A percentile compares a stretch with the other conserved stretches of the same genome.
Evolutionary conservation across 2,329 filamentous ascomycete genomes (phyloP).

Genomic region (Botryotinia narcissicola): DNA sequence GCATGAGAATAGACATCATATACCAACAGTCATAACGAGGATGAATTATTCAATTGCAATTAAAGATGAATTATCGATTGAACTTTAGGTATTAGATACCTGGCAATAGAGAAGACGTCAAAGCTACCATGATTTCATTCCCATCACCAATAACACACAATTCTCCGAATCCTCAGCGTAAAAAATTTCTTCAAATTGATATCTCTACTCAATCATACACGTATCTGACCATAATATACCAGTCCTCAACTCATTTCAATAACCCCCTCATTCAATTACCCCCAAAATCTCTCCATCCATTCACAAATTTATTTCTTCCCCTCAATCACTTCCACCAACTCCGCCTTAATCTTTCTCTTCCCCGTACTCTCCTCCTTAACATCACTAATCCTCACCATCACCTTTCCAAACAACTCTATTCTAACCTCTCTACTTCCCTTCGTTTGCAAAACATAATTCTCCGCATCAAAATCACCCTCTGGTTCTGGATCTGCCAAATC

Average conservation of each 20-base stretch:
- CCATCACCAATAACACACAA: neutral
- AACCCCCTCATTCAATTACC: too few species aligned
- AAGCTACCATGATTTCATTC: neutral
- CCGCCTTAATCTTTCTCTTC: conserved; percentile 85
- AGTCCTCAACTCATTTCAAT: neutral
- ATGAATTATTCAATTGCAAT: too few species aligned
- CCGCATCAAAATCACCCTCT: conserved; percentile 78
- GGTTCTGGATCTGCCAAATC: conserved; percentile 79
- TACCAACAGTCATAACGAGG: too few species aligned
- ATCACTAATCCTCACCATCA: conserved; percentile 84
- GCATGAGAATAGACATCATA: too few species aligned
- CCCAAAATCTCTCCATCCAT: neutral
- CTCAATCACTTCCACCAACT: conserved; percentile 47
- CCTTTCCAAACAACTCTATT: conserved; percentile 89
- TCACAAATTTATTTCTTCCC: neutral
- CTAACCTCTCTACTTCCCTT: conserved; percentile 53
- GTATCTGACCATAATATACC: neutral
- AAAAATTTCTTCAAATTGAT: neutral
- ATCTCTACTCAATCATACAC: conserved; percentile 11
- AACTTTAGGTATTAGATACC: neutral
- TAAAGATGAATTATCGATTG: neutral
- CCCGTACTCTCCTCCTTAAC: conserved; percentile 94
- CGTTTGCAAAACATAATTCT: conserved; percentile 73
- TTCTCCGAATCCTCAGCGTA: neutral
- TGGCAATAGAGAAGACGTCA: too few species aligned